Base-by-base conservation (phyloP, 2,329 filamentous ascomycete species). In the Aureobasidium sp. region DNA sequence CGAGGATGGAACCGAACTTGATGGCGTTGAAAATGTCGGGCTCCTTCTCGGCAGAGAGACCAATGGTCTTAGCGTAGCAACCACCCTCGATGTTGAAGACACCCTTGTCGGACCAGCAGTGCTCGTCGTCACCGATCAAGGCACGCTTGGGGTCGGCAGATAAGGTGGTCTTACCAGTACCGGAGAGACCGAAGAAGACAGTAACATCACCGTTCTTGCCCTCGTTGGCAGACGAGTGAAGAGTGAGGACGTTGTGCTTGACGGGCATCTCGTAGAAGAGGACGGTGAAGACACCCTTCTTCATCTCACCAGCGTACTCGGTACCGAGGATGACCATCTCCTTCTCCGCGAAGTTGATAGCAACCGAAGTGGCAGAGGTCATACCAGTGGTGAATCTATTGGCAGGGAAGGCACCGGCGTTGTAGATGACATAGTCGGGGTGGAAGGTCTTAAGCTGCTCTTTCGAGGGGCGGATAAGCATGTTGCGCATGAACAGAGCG, bases 211-310 rank as follows among this genome's bases (percentile, higher is more conserved):
- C 94, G 66, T 90, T 79, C 82, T 89, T 84, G 71, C 94, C 94
- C 85, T 99, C 90, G 79, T 99, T 99, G 73, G 94, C 94, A 9
- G 94, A 99, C 17, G 94, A 99, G 84, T 99, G 94, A 61, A 99
- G 87, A 44, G 94, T 99, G 68, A 99, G 82, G 70, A 99, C 93
- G 77, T 97, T 95, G 85, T 99, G 94, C 86, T 97, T 97, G 75
- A 99, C 90, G 65, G 94, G 94, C 92, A 97, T 99, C 83, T 99
- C 94, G 82, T 97, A 99, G 85, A 96, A 99, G 75, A 99, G 87
- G 56, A 99, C 91, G 52, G 94, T 99, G 84, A 99, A 99, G 77
- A 99, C 85, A 70, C 94, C 65, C 83, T 96, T 96, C 82, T 96
- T 96, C 90, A 94, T 93, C 80, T 93, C 90, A 71, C 93, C 93